phyloP scores from a whole-genome alignment of 768 basidiomycete species.

The Pilatotrama ljubarskyi region DNA sequence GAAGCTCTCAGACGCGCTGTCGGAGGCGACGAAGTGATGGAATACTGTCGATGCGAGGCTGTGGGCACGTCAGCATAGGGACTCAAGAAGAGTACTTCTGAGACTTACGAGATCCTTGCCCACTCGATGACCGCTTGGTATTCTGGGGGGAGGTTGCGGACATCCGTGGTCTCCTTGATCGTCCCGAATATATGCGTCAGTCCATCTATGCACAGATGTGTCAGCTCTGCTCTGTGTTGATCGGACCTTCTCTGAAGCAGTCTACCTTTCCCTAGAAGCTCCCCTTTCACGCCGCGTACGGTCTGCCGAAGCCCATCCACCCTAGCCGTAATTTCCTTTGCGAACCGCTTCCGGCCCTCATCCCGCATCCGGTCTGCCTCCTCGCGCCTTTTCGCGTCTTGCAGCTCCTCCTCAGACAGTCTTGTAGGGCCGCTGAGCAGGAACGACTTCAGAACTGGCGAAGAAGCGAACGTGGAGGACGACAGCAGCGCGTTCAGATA shows the following conservation, averaged over 20 bases:
- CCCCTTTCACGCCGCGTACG: constrained; percentile 87
- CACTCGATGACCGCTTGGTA: constrained; percentile 93
- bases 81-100: constrained; percentile 12
- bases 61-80: not conserved
- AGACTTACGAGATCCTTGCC: constrained; percentile 90
- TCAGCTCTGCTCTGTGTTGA: not conserved
- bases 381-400: constrained; percentile 78
- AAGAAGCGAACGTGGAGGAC: constrained; percentile 73
- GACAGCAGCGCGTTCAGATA: constrained; percentile 84
- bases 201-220: constrained; percentile 60
- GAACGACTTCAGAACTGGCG: constrained; percentile 85
- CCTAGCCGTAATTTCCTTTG: constrained; percentile 78
- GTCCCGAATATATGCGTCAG: constrained; percentile 85
- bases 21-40: constrained; percentile 91
- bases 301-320: constrained; percentile 86
- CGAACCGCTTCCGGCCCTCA: constrained; percentile 83
- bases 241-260: not conserved
- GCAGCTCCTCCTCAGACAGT: constrained; percentile 68
- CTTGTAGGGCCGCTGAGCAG: constrained; percentile 73
- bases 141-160: constrained; percentile 76
- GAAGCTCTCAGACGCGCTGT: constrained; percentile 88
- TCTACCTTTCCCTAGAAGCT: constrained; percentile 83
- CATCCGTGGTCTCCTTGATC: constrained; percentile 77
- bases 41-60: constrained; percentile 97
- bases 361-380: constrained; percentile 88